Conservation (phyloP, 345 rosid species). For the Eucalyptus cloeziana region DNA sequence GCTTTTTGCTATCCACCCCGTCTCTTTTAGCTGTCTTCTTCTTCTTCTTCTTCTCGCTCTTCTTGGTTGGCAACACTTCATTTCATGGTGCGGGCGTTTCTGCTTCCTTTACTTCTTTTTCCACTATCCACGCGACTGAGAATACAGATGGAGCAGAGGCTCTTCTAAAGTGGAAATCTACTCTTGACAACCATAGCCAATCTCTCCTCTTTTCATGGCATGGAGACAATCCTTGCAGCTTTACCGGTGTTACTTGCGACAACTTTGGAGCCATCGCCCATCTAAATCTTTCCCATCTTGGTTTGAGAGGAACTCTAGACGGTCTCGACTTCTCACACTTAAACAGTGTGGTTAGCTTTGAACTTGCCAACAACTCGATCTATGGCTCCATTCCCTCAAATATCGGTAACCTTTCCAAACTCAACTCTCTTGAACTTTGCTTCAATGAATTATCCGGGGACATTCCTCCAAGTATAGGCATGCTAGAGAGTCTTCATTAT, state of each 20-base stretch:
- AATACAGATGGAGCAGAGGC: not conserved
- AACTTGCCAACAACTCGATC: not conserved
- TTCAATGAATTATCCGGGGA: not conserved
- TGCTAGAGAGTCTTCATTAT: not conserved
- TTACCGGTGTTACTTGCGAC: not conserved
- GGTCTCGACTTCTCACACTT: not conserved
- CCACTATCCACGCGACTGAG: accelerated
- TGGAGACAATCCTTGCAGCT: not conserved
- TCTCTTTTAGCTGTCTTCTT: not conserved
- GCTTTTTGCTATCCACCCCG: accelerated
- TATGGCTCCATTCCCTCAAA: not conserved
- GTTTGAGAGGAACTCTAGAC: not conserved
- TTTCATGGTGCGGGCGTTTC: not conserved
- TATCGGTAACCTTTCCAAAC: not conserved
- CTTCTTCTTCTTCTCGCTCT: not conserved
- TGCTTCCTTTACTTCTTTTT: not conserved
- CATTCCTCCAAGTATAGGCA: not conserved
- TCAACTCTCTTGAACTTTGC: not conserved
- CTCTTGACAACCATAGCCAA: not conserved
- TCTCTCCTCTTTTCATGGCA: not conserved
- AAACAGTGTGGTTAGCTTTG: not conserved
- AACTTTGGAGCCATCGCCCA: accelerated
- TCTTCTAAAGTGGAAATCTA: not conserved
- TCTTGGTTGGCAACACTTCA: not conserved
- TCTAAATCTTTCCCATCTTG: not conserved